Percentiles rank a stretch among this genome's conserved stretches.
phyloP scores from a whole-genome alignment of 78 protist genomes.

The slime mould (Dictyostelium discoideum) region DNA sequence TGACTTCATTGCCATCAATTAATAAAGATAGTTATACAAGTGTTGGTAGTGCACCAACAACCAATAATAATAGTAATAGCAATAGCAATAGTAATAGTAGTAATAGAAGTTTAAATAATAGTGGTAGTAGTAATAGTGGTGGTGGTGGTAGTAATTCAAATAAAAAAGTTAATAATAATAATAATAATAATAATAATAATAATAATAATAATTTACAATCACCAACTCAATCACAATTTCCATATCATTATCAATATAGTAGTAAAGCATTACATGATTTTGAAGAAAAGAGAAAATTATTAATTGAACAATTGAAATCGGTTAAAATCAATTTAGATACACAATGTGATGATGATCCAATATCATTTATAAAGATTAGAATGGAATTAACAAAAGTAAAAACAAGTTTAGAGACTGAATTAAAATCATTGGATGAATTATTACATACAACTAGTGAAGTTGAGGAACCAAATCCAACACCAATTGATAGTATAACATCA shows the following conservation, averaged over 20 bases:
- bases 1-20: background rate
- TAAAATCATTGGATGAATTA: conserved; percentile 46
- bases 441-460: conserved; percentile 7
- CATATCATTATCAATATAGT: conserved; percentile 43
- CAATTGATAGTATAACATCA: conserved; percentile 55
- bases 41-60: background rate
- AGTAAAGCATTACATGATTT: conserved; percentile 49
- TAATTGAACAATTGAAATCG: conserved; percentile 67
- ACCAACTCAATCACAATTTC: conserved; percentile 33
- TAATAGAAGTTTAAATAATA: background rate
- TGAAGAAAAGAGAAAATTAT: conserved; percentile 30
- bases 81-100: background rate
- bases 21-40: conserved; percentile 8
- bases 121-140: background rate
- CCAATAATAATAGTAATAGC: background rate
- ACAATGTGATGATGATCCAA: conserved; percentile 59
- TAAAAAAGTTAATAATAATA: background rate
- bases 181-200: background rate
- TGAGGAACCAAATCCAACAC: conserved; percentile 24
- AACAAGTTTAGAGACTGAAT: conserved; percentile 29
- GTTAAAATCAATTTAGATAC: conserved; percentile 45
- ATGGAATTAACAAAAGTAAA: conserved; percentile 65
- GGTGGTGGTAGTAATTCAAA: background rate
- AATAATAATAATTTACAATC: background rate
- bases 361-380: conserved; percentile 31